Evolutionary conservation across 768 basidiomycete genomes (phyloP).

Genomic region (Pisolithus albus): DNA sequence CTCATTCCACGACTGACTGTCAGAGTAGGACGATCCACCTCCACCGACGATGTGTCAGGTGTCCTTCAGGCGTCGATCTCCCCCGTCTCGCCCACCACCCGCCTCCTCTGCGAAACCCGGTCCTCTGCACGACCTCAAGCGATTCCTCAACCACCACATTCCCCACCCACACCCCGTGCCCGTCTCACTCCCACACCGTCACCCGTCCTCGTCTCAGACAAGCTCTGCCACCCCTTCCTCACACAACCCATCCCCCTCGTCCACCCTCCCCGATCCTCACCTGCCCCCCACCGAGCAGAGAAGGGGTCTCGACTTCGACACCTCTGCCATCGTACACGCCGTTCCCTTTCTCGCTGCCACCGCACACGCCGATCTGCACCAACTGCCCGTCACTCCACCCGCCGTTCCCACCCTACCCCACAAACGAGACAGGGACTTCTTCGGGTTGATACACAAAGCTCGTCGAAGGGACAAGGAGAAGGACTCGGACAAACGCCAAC

Average conservation of each 20-base stretch:
- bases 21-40: constrained; percentile 11
- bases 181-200: constrained; percentile 20
- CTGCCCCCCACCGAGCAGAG: constrained; percentile 31
- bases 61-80: not conserved
- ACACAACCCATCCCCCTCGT: constrained; percentile 19
- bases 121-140: constrained; percentile 86
- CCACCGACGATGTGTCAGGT: not conserved
- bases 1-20: not conserved
- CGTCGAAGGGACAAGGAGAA: constrained; percentile 22
- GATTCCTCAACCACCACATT: constrained; percentile 91
- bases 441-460: constrained; percentile 32
- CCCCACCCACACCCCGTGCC: constrained; percentile 40
- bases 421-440: constrained; percentile 16
- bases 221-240: constrained; percentile 22
- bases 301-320: constrained; percentile 31
- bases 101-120: constrained; percentile 37
- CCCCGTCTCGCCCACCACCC: not conserved
- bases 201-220: constrained; percentile 23
- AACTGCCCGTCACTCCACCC: constrained; percentile 7
- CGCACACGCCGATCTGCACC: not conserved
- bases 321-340: constrained; percentile 25
- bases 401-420: constrained; percentile 15
- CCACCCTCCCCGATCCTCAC: constrained; percentile 27
- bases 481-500: constrained; percentile 5
- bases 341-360: constrained; percentile 19